A percentile compares a stretch with the other conserved stretches of the same genome.
Evolutionary conservation across 2,329 filamentous ascomycete species (phyloP).

Genomic region (Endothia cerciana): DNA sequence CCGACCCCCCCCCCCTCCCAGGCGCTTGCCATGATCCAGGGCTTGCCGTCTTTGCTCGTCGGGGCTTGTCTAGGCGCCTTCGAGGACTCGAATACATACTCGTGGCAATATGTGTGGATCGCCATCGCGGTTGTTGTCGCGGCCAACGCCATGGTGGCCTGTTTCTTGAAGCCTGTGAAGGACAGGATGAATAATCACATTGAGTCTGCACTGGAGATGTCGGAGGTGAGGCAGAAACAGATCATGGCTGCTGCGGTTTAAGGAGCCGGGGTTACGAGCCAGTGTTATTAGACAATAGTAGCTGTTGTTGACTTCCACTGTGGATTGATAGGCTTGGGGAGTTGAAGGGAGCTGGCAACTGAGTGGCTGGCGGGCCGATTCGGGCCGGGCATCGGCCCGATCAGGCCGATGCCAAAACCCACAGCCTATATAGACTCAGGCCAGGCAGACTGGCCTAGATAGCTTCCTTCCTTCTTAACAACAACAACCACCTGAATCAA

Average conservation of each 20-base stretch:
- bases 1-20: conserved; percentile 13
- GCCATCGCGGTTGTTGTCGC: conserved; percentile 18
- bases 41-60: conserved; percentile 11
- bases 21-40: conserved; percentile 8
- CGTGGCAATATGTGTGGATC: conserved; percentile 23
- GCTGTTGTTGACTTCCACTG: too few species aligned
- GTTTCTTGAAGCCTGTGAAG: conserved; percentile 21
- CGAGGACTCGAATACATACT: conserved; percentile 17
- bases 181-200: conserved; percentile 22
- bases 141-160: conserved; percentile 17
- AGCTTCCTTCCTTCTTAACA: too few species aligned
- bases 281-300: too few species aligned
- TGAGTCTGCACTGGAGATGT: conserved; percentile 23
- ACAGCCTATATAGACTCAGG: too few species aligned
- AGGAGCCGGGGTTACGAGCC: too few species aligned
- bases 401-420: too few species aligned
- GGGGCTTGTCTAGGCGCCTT: conserved; percentile 10
- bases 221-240: conserved; percentile 20
- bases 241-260: conserved; percentile 8
- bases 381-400: too few species aligned
- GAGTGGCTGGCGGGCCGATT: too few species aligned
- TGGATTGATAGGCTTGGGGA: too few species aligned
- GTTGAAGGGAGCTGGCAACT: too few species aligned
- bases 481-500: too few species aligned
- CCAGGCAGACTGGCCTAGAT: too few species aligned